Evolutionary conservation across 768 basidiomycete species (phyloP).

Genomic region (Xerocomus potaroensis): DNA sequence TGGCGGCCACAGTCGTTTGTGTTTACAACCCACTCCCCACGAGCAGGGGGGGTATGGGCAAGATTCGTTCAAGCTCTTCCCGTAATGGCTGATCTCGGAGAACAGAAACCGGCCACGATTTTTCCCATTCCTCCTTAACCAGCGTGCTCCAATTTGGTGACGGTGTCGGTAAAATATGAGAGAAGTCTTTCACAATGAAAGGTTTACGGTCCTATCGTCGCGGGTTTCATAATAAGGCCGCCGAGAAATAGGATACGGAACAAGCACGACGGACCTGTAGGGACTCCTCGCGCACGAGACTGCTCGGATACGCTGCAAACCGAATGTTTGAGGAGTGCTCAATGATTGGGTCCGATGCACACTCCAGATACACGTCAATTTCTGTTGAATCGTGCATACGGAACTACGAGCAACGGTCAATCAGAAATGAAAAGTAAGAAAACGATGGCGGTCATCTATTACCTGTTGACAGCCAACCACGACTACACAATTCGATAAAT

Average conservation of each 20-base stretch:
- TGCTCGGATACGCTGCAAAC: slow-evolving; percentile 60
- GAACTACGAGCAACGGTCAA: slow-evolving; percentile 47
- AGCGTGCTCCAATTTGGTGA: slow-evolving; percentile 69
- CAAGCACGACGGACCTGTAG: slow-evolving; percentile 14
- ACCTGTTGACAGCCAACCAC: slow-evolving; percentile 82
- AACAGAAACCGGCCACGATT: slow-evolving; percentile 20
- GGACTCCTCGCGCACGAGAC: neutral
- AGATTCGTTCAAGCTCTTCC: slow-evolving; percentile 16
- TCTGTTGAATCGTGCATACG: slow-evolving; percentile 75
- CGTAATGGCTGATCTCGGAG: slow-evolving; percentile 15
- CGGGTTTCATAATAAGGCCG: neutral
- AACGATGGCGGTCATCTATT: neutral
- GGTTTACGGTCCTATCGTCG: slow-evolving; percentile 33
- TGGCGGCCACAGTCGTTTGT: neutral
- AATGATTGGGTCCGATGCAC: slow-evolving; percentile 72
- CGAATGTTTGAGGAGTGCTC: slow-evolving; percentile 63
- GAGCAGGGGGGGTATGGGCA: slow-evolving; percentile 2
- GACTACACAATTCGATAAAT: slow-evolving; percentile 58
- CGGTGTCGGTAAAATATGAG: slow-evolving; percentile 68
- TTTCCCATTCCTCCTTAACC: slow-evolving; percentile 11
- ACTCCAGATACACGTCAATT: slow-evolving; percentile 63
- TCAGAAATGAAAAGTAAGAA: neutral
- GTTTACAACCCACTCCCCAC: neutral
- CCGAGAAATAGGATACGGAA: neutral
- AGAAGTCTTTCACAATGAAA: slow-evolving; percentile 74